Base-by-base conservation (phyloP, 2,329 filamentous ascomycete species). In the Metarhizium brunneum region DNA sequence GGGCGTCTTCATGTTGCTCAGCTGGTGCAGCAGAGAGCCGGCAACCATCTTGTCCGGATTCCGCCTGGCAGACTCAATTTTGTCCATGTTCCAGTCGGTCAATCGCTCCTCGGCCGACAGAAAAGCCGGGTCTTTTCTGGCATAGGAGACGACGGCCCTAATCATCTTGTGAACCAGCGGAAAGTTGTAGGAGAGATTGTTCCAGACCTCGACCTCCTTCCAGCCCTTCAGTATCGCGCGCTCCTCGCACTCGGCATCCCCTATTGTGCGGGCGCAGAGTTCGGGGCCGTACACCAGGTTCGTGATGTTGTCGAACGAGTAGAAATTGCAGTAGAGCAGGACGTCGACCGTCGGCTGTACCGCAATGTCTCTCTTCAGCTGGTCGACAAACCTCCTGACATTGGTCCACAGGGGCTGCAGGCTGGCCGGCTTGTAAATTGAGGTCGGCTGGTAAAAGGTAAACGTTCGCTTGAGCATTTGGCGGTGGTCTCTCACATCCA, bases 301-400 rank as follows among this genome's bases (percentile, higher is more conserved):
- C 7, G 55, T 56, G 18, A 56, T 54, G 47, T 56, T 56, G 55
- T 56, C 55, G 8, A 56, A 56, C 6, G 51, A 53, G 36, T 51
- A 56, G 18, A 54, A 56, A 29, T 53, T 56, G 55, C 47, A 53
- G 47, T 40, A 47, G 2, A 56, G 47, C 18, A 53, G 20, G 32
- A 50, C 51, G 14, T 53, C 50, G 10, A 56, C 36, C 8, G 50
- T 56, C 8, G 51, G 30, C 29, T 30, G 45, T 14, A 25, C 38
- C 7, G 38, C 2, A 3, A 50, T 35, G 3, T 50, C 30, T 16
- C 16, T 53, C 18, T 50, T 53, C n/a, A 56, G 7, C 8, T 47
- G 47, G 14, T 50, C 47, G n/a, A 56, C 8, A 1, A 56, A 40
- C 30, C 40, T 50, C 30, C 45, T 11, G 6, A 54, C 51, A 25